phyloP scores from a whole-genome alignment of 2,329 filamentous ascomycete genomes.

The Colletotrichum gloeosporioides region DNA sequence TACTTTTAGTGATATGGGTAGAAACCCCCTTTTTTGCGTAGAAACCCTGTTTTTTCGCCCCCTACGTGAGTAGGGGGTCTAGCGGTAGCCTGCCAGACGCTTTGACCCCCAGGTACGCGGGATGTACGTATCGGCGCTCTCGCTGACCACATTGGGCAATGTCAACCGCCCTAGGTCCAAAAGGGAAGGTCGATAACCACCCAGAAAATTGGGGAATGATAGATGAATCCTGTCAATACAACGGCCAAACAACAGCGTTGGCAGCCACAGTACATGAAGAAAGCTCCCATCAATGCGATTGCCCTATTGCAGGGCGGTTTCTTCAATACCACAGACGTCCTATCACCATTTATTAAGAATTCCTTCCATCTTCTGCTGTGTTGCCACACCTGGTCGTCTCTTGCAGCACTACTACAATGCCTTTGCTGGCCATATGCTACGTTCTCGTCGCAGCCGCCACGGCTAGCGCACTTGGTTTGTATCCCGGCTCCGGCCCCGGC shows the following conservation, averaged over 20 bases:
- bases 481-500: neutral
- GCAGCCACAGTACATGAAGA: neutral
- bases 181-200: neutral
- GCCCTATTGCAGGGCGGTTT: neutral
- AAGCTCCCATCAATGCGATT: neutral
- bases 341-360: neutral
- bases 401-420: neutral
- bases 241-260: neutral
- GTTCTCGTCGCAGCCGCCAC: neutral
- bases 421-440: neutral
- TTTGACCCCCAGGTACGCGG: no score
- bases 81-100: no score
- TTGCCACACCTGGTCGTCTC: neutral
- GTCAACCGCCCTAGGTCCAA: neutral
- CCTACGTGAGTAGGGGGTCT: no score
- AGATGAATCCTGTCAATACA: neutral
- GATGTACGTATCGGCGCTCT: neutral
- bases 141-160: neutral
- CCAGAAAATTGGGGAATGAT: neutral
- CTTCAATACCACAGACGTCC: neutral
- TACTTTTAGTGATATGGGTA: no score
- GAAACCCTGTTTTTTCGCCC: no score
- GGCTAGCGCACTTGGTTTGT: neutral
- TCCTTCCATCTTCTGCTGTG: neutral
- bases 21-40: no score